A percentile compares a stretch with the other conserved stretches of the same genome.
Conservation (phyloP, 1,284 basidiomycete genomes). For the Blastosporella zonata region DNA sequence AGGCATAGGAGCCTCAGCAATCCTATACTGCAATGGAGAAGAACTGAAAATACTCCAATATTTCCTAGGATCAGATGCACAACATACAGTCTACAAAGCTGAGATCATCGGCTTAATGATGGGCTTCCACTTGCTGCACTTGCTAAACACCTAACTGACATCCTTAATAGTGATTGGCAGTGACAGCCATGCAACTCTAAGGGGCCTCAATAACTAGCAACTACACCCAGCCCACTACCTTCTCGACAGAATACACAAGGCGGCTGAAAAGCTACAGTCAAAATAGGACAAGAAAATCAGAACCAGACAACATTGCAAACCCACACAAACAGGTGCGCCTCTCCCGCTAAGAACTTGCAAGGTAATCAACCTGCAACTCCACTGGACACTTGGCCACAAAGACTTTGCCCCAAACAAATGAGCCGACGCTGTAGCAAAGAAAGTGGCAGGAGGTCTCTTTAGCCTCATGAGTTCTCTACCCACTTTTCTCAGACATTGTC, state of each 20-base stretch:
- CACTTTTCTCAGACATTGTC: too few relatives aligned
- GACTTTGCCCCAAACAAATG: constrained; percentile 2
- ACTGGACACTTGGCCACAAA: not conserved
- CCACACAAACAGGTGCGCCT: not conserved
- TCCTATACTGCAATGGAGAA: not conserved
- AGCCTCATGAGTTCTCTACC: not conserved
- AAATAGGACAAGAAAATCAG: too few relatives aligned
- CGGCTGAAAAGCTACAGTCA: not conserved
- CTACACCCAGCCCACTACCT: too few relatives aligned
- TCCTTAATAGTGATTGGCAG: too few relatives aligned
- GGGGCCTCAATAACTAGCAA: too few relatives aligned
- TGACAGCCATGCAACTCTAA: too few relatives aligned
- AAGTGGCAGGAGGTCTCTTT: not conserved
- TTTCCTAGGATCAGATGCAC: not conserved
- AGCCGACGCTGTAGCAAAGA: not conserved
- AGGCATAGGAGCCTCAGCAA: not conserved
- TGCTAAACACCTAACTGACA: too few relatives aligned
- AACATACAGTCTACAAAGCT: not conserved
- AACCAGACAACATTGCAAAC: not conserved
- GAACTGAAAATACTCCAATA: not conserved
- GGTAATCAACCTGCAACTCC: not conserved
- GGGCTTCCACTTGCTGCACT: too few relatives aligned
- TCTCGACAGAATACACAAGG: not conserved
- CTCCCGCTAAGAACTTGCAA: too few relatives aligned
- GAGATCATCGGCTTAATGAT: too few relatives aligned